Conservation (phyloP, 2,329 filamentous ascomycete species). For the Mycosphaerella sp. region DNA sequence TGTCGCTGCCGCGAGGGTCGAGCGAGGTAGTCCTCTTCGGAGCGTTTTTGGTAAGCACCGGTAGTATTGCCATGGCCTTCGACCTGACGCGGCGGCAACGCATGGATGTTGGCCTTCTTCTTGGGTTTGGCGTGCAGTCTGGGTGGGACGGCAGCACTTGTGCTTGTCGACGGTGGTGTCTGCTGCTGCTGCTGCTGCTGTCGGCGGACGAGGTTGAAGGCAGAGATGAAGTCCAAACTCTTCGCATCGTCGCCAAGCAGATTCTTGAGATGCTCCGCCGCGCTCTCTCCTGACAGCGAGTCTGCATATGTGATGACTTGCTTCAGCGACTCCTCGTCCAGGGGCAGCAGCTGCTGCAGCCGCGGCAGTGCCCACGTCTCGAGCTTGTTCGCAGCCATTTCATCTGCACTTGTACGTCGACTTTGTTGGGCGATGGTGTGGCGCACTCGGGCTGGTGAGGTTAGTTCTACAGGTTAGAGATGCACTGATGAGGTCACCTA, state of each 20-base stretch:
- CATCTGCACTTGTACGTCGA: no score
- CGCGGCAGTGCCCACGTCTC: constrained; percentile 58
- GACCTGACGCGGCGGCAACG: constrained; percentile 37
- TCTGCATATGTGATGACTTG: constrained; percentile 79
- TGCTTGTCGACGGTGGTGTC: not conserved
- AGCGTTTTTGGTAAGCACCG: constrained; percentile 71
- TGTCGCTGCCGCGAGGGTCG: constrained; percentile 38
- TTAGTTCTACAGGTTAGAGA: no score
- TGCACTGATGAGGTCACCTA: no score
- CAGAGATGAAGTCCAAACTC: constrained; percentile 63
- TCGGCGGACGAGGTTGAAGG: constrained; percentile 62
- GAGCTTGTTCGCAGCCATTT: constrained; percentile 26
- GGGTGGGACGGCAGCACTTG: constrained; percentile 21
- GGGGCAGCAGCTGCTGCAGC: constrained; percentile 70
- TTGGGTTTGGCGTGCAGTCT: constrained; percentile 39
- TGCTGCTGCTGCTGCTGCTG: constrained; percentile 30
- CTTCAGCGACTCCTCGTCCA: constrained; percentile 76
- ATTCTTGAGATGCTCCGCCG: constrained; percentile 79
- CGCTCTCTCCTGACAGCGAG: constrained; percentile 68
- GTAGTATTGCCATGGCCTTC: constrained; percentile 58
- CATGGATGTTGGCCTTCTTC: constrained; percentile 38
- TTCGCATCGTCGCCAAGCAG: constrained; percentile 80
- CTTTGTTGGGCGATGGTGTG: no score
- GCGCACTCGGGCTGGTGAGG: no score
- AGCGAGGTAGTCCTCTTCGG: constrained; percentile 68